Base-by-base conservation (phyloP, 768 basidiomycete genomes). In the Filobasidium floriforme region DNA sequence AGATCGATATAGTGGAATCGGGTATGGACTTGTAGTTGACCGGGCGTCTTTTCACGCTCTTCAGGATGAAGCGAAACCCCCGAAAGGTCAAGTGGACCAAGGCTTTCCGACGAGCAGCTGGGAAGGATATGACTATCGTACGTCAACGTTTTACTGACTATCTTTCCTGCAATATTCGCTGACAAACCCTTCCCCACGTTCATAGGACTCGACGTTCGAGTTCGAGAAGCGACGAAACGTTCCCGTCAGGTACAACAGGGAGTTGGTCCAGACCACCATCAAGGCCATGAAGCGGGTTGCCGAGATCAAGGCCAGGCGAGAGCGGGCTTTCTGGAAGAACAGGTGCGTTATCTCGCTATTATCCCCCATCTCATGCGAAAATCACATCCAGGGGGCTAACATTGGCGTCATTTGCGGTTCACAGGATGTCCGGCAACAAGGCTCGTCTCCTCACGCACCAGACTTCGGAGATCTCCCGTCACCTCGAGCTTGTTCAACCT, bases 51-150 rank as follows among this genome's bases (percentile, higher is more conserved):
- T 51, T 24, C 46, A 24, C 46, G 12, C 24, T 19, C 12, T 28
- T 9, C 15, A 57, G 54, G 29, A 97, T 98, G 96, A 98, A 98
- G 82, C 89, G 96, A 44, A 99, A 98, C 81, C 96, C 96, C 54
- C 87, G 96, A 68, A 99, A 99, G 80, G 93, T 99, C 43, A 84
- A 90, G 72, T 99, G 96, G 96, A 99, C 96, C 54, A 99, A 99
- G 80, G 96, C 96, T 24, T 99, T 99, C 84, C 85, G 96, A 70
- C 94, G 92, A 80, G 92, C 96, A 22, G 90, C 93, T 60, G 96
- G 96, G 61, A 99, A 98, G 81, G 96, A 99, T 82, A 99, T 99
- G 96, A 93, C 90, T 5, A 89, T 99, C 74, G 93, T 93, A 75
- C 77, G 89, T 80, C 46, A 14, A 15, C 46, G 14, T 49, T 14